phyloP scores from a whole-genome alignment of 2,329 filamentous ascomycete species.

The Colletotrichum sojae region DNA sequence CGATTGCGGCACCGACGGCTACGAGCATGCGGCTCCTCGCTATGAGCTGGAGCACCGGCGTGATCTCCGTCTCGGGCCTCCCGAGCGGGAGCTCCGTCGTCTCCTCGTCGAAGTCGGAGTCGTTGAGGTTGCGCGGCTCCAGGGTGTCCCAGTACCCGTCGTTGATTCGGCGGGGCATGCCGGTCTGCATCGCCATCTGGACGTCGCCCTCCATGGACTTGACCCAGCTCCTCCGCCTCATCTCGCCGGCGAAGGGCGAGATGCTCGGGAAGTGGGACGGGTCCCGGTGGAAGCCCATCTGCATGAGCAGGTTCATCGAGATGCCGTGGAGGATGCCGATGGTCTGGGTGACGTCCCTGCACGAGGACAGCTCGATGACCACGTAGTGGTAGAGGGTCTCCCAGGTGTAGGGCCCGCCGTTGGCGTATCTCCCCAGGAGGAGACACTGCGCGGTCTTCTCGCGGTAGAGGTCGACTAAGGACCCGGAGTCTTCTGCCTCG shows the following conservation, averaged over 20 bases:
- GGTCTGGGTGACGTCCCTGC: conserved; percentile 20
- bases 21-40: conserved; percentile 43
- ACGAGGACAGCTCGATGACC: conserved; percentile 48
- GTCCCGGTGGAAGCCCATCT: conserved; percentile 56
- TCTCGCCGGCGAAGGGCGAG: conserved; percentile 59
- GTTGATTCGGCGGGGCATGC: conserved; percentile 58
- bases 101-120: conserved; percentile 56
- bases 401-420: conserved; percentile 57
- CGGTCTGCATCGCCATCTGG: conserved; percentile 58
- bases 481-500: conserved; percentile 16
- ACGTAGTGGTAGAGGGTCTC: conserved; percentile 56
- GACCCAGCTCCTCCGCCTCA: conserved; percentile 60
- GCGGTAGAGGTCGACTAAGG: conserved; percentile 41
- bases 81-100: conserved; percentile 55
- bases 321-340: conserved; percentile 22
- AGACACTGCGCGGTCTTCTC: conserved; percentile 55
- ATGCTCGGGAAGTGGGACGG: conserved; percentile 57
- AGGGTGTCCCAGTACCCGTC: conserved; percentile 56
- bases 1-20: conserved; percentile 44
- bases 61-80: conserved; percentile 49
- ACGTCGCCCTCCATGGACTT: conserved; percentile 58
- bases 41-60: conserved; percentile 44
- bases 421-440: conserved; percentile 56
- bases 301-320: conserved; percentile 18
- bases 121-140: conserved; percentile 59